A percentile compares a stretch with the other conserved stretches of the same genome.
Evolutionary conservation across 208 protist species (phyloP).

Genomic region (Spironucleus salmonicida): DNA sequence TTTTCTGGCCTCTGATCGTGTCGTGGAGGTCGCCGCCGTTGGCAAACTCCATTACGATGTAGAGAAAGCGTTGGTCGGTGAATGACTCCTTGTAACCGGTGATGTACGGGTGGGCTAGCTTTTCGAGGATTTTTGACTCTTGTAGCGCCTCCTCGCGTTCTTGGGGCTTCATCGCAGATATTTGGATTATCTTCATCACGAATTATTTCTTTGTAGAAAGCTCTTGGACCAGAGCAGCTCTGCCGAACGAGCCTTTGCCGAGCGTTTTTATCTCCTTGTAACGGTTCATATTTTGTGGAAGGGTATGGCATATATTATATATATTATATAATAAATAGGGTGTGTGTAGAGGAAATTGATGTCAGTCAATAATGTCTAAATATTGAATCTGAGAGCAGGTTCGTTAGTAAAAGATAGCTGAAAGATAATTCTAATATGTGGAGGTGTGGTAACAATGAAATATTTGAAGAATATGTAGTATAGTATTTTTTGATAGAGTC

Average conservation of each 20-base stretch:
- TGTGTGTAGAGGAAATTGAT: too few relatives aligned
- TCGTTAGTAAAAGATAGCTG: too few relatives aligned
- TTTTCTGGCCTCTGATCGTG: constrained; percentile 8
- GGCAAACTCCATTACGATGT: constrained; percentile 44
- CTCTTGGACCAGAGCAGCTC: constrained; percentile 21
- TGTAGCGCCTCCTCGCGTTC: constrained; percentile 24
- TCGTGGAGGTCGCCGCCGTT: constrained; percentile 30
- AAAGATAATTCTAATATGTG: too few relatives aligned
- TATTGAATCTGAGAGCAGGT: too few relatives aligned
- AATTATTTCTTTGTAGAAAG: background rate
- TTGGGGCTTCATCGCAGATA: constrained; percentile 7
- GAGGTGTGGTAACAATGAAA: too few relatives aligned
- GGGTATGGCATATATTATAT: too few relatives aligned
- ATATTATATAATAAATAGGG: too few relatives aligned
- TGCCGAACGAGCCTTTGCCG: constrained; percentile 30
- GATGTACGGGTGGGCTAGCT: constrained; percentile 37
- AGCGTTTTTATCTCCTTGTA: constrained; percentile 16
- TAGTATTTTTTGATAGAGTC: too few relatives aligned
- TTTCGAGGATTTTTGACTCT: constrained; percentile 27
- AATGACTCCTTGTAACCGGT: constrained; percentile 35
- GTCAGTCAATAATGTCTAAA: too few relatives aligned
- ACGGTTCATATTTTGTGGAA: too few relatives aligned
- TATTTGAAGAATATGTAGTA: too few relatives aligned
- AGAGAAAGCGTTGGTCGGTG: background rate
- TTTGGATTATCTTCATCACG: constrained; percentile 30